Evolutionary conservation across 208 protist genomes (phyloP).

Genomic region (Leishmania turanica): DNA sequence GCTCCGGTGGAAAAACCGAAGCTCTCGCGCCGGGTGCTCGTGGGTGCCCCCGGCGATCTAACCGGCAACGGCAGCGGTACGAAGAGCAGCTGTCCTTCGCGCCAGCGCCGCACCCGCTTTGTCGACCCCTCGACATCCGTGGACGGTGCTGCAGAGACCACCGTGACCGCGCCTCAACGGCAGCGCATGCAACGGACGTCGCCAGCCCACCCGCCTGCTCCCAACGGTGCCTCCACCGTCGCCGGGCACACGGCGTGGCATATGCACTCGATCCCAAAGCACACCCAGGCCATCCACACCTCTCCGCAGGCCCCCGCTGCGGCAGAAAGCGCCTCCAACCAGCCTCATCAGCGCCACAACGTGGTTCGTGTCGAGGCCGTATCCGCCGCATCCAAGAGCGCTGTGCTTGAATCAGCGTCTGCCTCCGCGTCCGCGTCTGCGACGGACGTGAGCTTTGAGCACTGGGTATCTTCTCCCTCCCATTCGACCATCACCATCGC

Average conservation of each 20-base stretch:
- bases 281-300: not conserved
- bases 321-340: not conserved
- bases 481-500: not conserved
- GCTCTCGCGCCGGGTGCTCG: slow-evolving; percentile 5
- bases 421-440: not conserved
- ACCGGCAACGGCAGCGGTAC: not conserved
- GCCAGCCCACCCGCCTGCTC: not conserved
- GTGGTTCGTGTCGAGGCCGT: slow-evolving; percentile 6
- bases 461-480: not conserved
- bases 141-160: not conserved
- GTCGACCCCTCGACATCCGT: slow-evolving; percentile 1
- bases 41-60: not conserved
- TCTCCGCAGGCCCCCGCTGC: slow-evolving; percentile 6
- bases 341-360: slow-evolving; percentile 13
- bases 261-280: slow-evolving; percentile 5
- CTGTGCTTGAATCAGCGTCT: not conserved
- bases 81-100: not conserved
- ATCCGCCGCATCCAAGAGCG: not conserved
- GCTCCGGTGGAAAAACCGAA: not conserved
- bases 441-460: not conserved
- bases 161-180: not conserved
- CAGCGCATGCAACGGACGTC: not conserved
- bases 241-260: slow-evolving; percentile 6
- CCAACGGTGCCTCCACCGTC: not conserved
- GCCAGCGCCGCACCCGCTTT: slow-evolving; percentile 10